phyloP scores from a whole-genome alignment of 768 basidiomycete genomes.

The Scleroderma bovista region DNA sequence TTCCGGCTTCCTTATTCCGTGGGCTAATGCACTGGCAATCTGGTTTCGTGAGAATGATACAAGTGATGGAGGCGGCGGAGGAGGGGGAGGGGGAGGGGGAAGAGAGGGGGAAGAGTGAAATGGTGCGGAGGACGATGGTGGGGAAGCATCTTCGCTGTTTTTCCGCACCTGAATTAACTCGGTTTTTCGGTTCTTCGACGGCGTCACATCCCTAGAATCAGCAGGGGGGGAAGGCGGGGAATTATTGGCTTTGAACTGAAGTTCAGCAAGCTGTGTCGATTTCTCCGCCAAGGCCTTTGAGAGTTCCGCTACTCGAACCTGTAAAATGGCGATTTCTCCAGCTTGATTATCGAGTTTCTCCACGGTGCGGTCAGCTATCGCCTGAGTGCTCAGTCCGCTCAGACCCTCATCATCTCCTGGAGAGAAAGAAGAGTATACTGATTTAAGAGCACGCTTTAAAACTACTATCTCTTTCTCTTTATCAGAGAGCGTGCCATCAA shows the following conservation, averaged over 20 bases:
- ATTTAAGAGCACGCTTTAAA: slow-evolving; percentile 82
- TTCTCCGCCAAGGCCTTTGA: slow-evolving; percentile 47
- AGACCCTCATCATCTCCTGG: slow-evolving; percentile 42
- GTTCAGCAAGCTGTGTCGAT: slow-evolving; percentile 51
- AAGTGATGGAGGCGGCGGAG: slow-evolving; percentile 22
- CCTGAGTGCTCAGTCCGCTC: slow-evolving; percentile 56
- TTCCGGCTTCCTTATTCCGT: too few species aligned
- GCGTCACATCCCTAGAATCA: slow-evolving; percentile 5
- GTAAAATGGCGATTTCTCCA: slow-evolving; percentile 51
- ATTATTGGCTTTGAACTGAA: slow-evolving; percentile 64
- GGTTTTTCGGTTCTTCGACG: slow-evolving; percentile 6
- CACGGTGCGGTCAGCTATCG: slow-evolving; percentile 66
- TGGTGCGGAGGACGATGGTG: background rate
- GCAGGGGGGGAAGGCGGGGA: slow-evolving; percentile 54
- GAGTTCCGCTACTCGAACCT: slow-evolving; percentile 43
- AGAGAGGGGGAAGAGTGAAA: slow-evolving; percentile 17
- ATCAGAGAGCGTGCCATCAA: slow-evolving; percentile 39
- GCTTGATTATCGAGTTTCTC: slow-evolving; percentile 67
- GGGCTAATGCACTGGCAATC: too few species aligned
- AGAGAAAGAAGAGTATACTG: slow-evolving; percentile 77
- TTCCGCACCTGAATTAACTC: background rate
- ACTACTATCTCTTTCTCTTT: slow-evolving; percentile 74
- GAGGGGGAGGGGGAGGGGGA: slow-evolving; percentile 26
- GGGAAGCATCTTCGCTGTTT: background rate
- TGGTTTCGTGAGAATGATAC: too few species aligned